Evolutionary conservation across 805 yeast species (phyloP), one percentile per base, ranked within the genome.

Genomic region (Zygosaccharomyces bisporus): DNA sequence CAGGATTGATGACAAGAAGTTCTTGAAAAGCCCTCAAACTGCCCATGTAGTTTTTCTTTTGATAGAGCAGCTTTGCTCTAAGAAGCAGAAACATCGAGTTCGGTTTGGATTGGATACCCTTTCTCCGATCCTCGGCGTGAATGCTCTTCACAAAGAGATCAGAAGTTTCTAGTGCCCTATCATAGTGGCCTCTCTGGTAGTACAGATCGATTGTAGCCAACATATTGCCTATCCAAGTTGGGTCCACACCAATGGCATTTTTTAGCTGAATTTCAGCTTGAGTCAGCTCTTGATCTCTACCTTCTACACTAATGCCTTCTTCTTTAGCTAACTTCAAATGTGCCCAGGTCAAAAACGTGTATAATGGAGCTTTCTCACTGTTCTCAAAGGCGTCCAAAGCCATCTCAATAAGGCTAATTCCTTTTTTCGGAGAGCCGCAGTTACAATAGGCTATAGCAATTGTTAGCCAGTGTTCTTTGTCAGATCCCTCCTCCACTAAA

Each of bases 11-110:
- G 25, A 82, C 74, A 52, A 93, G 71, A 6, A 86, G 81, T 51
- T 83, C 85, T 70, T 93, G 99, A 66, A 86, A 93, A 24, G 86
- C 63, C 61, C 82, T 83, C 56, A 93, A 74, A 12, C 96, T 89
- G 4, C 76, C 80, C 18, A 75, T 63, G 63, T 81, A 89, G 60
- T 85, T 84, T 48, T 79, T 81, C 62, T 83, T 85, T 50, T 76
- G 76, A 58, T 86, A 83, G 25, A 81, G 68, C 25, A 88, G 72
- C 51, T 90, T 86, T 3, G 97, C 99, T 56, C 86, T 84, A 20
- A 95, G 90, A 44, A 91, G 60, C 38, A 86, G 64, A 1, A 96
- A 96, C 61, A 78, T 77, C 37, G 86, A 75, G 60, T 88, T 88
- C 36, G 75, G 72, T 24, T 77, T 74, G 41, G 82, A 77, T 34